A percentile compares a stretch with the other conserved stretches of the same genome.
Conservation (phyloP, 2,329 filamentous ascomycete genomes). For the Aureobasidium uvarum region DNA sequence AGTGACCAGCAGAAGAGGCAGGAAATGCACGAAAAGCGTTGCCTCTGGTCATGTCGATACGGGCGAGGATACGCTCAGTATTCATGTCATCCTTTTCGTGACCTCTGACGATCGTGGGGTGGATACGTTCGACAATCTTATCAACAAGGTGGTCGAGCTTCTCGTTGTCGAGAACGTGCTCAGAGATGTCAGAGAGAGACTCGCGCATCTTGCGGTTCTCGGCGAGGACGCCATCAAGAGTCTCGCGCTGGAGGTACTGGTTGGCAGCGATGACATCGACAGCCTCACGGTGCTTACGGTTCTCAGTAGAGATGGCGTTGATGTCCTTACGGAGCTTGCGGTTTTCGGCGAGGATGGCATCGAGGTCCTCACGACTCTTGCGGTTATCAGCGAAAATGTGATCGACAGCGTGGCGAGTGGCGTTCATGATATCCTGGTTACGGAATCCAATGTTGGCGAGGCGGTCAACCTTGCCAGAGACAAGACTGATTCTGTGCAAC, state of each 20-base stretch:
- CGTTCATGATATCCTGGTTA: background rate
- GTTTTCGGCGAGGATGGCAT: background rate
- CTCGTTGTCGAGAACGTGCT: background rate
- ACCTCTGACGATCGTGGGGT: background rate
- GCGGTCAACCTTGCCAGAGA: background rate
- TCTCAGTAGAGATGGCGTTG: background rate
- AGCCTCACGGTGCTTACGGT: background rate
- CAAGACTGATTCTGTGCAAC: background rate
- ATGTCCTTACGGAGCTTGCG: background rate
- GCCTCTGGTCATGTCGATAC: background rate
- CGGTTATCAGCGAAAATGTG: background rate
- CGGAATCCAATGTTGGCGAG: background rate
- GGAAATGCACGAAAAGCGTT: background rate
- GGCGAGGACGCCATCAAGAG: background rate
- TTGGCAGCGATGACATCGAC: background rate
- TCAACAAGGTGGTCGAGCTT: background rate
- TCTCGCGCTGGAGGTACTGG: background rate
- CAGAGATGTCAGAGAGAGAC: background rate
- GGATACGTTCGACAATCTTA: background rate
- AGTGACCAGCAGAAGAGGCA: background rate
- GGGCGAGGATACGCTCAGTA: constrained; percentile 4
- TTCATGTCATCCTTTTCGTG: background rate
- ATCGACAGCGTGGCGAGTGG: background rate
- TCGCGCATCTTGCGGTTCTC: background rate
- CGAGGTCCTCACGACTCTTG: background rate